Evolutionary conservation across 129 eudicot species (phyloP), one percentile per base, ranked within the genome.

Genomic region (Silybum marianum): DNA sequence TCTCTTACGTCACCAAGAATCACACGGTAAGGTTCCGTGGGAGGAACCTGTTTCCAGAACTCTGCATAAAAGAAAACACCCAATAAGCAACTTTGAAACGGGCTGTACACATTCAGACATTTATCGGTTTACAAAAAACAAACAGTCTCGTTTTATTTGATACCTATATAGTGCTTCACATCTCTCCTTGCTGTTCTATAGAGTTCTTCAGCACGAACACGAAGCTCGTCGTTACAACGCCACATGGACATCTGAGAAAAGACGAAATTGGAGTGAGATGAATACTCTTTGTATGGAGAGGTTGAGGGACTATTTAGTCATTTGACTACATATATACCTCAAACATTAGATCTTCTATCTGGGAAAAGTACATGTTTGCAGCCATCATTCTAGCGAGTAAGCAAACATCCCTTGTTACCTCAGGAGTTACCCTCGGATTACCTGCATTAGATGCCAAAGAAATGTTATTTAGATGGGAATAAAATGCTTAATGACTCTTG

Each of bases 331-430:
- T 74, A 23, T 58, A 75, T 80, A 95, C 99, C 97, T 95, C 99
- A 85, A 95, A 95, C 97, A 95, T 95, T 75, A 95, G 95, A 76
- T 95, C 97, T 88, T 95, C 99, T 26, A 92, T 95, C 86, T 92
- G 97, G 71, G 97, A 92, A 71, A 90, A 95, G 88, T 95, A 95
- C 86, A 95, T 86, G 89, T 95, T 95, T 82, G 97, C 97, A 78
- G 97, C 99, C 99, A 95, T 95, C 99, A 92, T 92, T 78, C 99
- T 90, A 13, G 99, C 97, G 78, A 95, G 86, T 80, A 95, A 85
- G 91, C 99, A 95, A 34, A 95, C 99, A 81, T 95, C 97, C 71
- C 99, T 87, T 19, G 97, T 95, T 39, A 95, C 97, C 87, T 95
- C 99, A 32, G 99, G 99, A 18, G 99, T 95, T 9, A 95, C 99